Percentiles rank a stretch among this genome's conserved stretches.
These are phyloP conservation scores for Hemileccinum impolitum DNA, from an alignment of 768 basidiomycete species.

Conservation along the genomic window DNA sequence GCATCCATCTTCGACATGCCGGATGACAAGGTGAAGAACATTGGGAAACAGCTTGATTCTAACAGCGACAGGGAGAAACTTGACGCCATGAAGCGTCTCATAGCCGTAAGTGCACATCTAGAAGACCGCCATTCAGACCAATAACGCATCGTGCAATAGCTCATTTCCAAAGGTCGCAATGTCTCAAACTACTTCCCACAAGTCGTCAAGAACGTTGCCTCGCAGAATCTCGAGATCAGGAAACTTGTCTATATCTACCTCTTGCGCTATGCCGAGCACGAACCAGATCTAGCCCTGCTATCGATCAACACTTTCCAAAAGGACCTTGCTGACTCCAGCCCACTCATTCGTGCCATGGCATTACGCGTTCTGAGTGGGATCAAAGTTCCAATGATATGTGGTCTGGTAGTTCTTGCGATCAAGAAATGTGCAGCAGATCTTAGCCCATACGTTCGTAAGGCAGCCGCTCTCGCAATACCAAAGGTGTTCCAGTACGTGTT, in stretches of 20 bases:
- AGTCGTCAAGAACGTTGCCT: constrained; percentile 96
- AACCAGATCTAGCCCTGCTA: constrained; percentile 91
- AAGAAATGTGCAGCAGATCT: constrained; percentile 89
- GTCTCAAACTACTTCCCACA: constrained; percentile 94
- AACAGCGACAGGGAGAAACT: constrained; percentile 86
- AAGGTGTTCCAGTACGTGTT: constrained; percentile 72
- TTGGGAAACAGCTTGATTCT: constrained; percentile 84
- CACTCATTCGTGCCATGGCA: constrained; percentile 95
- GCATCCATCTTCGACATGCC: constrained; percentile 60
- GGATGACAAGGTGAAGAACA: constrained; percentile 82
- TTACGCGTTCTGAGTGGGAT: constrained; percentile 91
- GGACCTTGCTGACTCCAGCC: constrained; percentile 88
- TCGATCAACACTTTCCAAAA: constrained; percentile 99
- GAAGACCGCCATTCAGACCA: neutral
- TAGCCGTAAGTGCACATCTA: constrained; percentile 63
- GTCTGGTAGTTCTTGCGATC: constrained; percentile 81
- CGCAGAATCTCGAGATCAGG: constrained; percentile 87
- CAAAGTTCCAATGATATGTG: constrained; percentile 83
- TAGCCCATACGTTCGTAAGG: constrained; percentile 94
- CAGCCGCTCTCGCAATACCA: constrained; percentile 85
- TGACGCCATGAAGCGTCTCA: constrained; percentile 92
- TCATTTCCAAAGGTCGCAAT: constrained; percentile 89
- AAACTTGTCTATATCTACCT: constrained; percentile 99
- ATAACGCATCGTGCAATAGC: constrained; percentile 39
- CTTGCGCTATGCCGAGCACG: constrained; percentile 86